Percentiles rank a stretch among this genome's conserved stretches.
These are phyloP conservation scores for Phaffia australis DNA, from an alignment of 768 basidiomycete genomes.

Conservation along the genomic window DNA sequence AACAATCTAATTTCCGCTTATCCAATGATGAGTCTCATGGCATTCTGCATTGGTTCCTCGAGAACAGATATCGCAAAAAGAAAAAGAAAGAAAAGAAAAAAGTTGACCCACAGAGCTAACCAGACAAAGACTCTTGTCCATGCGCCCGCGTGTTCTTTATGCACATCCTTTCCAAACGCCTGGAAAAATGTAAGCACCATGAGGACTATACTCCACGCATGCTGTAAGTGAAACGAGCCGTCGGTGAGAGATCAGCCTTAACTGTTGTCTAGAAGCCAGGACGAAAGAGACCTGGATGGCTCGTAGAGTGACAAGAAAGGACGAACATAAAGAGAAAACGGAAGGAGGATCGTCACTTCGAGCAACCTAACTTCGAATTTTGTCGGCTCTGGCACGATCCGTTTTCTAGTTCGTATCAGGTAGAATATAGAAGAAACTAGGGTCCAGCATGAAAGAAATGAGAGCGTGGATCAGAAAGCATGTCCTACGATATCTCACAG, in stretches of 20 bases:
- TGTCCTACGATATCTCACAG: neutral
- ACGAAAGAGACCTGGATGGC: neutral
- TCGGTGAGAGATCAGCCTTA: slow-evolving; percentile 2
- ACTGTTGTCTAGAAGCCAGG: neutral
- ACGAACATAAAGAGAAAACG: slow-evolving; percentile 69
- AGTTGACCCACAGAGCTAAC: slow-evolving; percentile 45
- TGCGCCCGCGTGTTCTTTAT: slow-evolving; percentile 55
- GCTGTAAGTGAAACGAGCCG: slow-evolving; percentile 25
- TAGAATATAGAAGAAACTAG: slow-evolving; percentile 22
- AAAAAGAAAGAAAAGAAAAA: slow-evolving; percentile 32
- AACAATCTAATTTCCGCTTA: slow-evolving; percentile 8
- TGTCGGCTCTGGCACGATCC: slow-evolving; percentile 9
- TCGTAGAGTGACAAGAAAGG: neutral
- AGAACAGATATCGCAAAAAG: neutral
- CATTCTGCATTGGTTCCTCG: neutral
- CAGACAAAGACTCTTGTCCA: slow-evolving; percentile 95
- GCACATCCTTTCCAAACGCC: slow-evolving; percentile 57
- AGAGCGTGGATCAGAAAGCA: neutral
- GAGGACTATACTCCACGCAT: slow-evolving; percentile 36
- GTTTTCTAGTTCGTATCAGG: slow-evolving; percentile 13
- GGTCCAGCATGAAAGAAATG: neutral
- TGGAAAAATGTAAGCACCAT: slow-evolving; percentile 38
- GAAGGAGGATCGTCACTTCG: slow-evolving; percentile 43
- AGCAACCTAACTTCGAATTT: slow-evolving; percentile 1
- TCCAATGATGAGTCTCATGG: neutral